phyloP scores from a whole-genome alignment of 768 basidiomycete genomes.

The Podaxis sp. region DNA sequence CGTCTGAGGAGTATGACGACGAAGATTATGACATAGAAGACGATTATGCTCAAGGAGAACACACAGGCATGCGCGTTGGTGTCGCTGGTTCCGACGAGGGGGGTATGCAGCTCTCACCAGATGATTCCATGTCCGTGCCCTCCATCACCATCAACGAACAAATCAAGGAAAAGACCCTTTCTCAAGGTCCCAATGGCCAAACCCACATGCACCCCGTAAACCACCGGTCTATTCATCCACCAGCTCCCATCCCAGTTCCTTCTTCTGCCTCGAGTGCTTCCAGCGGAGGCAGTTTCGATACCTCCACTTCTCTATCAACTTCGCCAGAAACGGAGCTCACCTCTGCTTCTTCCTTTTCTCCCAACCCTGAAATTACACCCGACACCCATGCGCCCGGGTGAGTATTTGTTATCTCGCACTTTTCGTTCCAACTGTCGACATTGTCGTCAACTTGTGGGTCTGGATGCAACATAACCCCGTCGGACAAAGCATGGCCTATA shows the following conservation, averaged over 20 bases:
- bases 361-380: constrained; percentile 1
- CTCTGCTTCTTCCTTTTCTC: constrained; percentile 3
- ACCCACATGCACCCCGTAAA: constrained; percentile 58
- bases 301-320: constrained; percentile 5
- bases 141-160: constrained; percentile 26
- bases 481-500: background rate
- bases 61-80: background rate
- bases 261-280: constrained; percentile 10
- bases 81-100: constrained; percentile 13
- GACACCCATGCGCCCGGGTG: constrained; percentile 8
- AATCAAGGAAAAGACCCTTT: constrained; percentile 12
- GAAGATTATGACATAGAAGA: constrained; percentile 21
- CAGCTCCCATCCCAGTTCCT: constrained; percentile 13
- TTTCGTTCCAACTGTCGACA: background rate
- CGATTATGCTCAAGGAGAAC: constrained; percentile 18
- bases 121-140: background rate
- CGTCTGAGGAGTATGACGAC: constrained; percentile 27
- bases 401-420: constrained; percentile 5
- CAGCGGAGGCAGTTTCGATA: constrained; percentile 14
- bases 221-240: constrained; percentile 24
- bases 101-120: constrained; percentile 9
- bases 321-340: constrained; percentile 7
- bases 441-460: background rate
- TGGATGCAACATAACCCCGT: constrained; percentile 2
- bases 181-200: constrained; percentile 28